Base-by-base conservation (phyloP, 2,329 filamentous ascomycete species). In the Madurella mycetomatis region DNA sequence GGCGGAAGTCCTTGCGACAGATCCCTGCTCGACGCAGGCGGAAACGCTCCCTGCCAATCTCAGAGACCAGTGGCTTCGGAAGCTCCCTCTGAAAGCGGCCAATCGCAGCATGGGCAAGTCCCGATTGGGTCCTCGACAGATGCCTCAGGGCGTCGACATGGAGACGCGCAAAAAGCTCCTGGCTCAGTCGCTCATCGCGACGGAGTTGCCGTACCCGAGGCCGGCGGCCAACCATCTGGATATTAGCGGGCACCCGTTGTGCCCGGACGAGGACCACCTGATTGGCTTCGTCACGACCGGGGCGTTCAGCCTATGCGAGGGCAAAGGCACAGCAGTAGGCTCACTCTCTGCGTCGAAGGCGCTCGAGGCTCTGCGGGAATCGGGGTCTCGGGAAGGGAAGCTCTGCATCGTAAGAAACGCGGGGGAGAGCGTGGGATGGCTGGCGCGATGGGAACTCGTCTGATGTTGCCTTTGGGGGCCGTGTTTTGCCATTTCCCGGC, bases 241-340 rank as follows among this genome's bases (percentile, higher is more conserved):
- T 58, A 67, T 78, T 71, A 66, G 70, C 0, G 67, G 71, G 0
- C 83, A 89, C 61, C 86, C 86, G 0, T 66, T 84, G 0, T 83
- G 91, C n/a, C 92, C 92, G 0, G 76, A 78, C 9, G 84, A 84
- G 58, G 76, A 81, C 18, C 88, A 96, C 67, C 76, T 97, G 12
- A 82, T 97, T 48, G 94, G 94, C 0, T 99, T 95, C 67, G 85
- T 96, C 19, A 96, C 91, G 2, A 87, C 87, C 1, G 94, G 92
- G 0, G 86, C 88, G 48, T 96, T 87, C 68, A 91, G 87, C 64
- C 79, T 97, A 1, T 81, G 83, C 2, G 83, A 87, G 60, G 94
- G 92, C 0, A 81, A 79, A 60, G 88, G 87, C 1, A 84, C 84
- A 15, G 92, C 85, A 0, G 77, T 97, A 55, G 94, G 88, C 0